Base-by-base conservation (phyloP, 805 yeast species). In the Sugiyamaella qingdaonensis region DNA sequence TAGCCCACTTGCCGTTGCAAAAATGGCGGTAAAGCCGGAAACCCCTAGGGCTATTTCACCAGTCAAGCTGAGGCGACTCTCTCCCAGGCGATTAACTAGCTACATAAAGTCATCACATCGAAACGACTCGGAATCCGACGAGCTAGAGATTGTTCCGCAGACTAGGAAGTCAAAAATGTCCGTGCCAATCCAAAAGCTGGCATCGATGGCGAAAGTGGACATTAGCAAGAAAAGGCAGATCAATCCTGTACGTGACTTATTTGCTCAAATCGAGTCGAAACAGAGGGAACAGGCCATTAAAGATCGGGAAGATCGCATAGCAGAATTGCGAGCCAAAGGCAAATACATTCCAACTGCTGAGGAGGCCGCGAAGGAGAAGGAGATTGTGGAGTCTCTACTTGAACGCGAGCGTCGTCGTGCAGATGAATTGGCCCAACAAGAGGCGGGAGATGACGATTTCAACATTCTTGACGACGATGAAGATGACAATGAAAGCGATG, bases 131-230 rank as follows among this genome's bases (percentile, higher is more conserved):
- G 62, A 58, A 19, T 46, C 48, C 16, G 59, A 57, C 32, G 64
- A 59, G 33, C 46, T 61, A n/a, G 61, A 59, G 37, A 58, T 61
- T 18, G 51, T 58, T 32, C 61, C 62, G 3, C 51, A 53, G 4
- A 54, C 60, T 14, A 24, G 47, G 13, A 54, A 56, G 16, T 39
- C 54, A 18, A 27, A 33, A 10, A 51, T 41, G 18, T 31, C 55
- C 4, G 27, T 32, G 4, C 48, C 59, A 11, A 35, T 52, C 11
- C 35, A 44, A 16, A 47, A 44, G 8, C 52, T 60, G 5, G 54
- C 50, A 10, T 21, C 47, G 1, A 39, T 60, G 35, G 57, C 63
- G 5, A 29, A 39, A 11, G 36, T 53, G n/a, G 46, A 54, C 33
- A 16, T 52, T 1, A 41, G 33, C 21, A 43, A 50, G 14, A 18